A percentile compares a stretch with the other conserved stretches of the same genome.
phyloP scores from a whole-genome alignment of 2,329 filamentous ascomycete genomes.

The Fusarium nodosum region DNA sequence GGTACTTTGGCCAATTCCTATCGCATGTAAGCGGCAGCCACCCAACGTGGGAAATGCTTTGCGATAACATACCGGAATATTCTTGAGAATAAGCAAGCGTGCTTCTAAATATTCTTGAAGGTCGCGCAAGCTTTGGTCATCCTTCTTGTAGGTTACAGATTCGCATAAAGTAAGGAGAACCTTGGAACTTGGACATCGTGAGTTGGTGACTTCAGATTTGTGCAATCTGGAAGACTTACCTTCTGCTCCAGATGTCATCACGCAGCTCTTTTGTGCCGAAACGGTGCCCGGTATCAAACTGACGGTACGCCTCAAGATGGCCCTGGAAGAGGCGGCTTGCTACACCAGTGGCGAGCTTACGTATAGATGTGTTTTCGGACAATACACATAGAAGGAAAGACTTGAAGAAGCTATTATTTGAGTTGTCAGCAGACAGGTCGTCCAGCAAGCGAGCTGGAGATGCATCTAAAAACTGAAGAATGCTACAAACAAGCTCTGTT shows the following conservation, averaged over 20 bases:
- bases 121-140: conserved; percentile 60
- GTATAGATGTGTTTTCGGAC: conserved; percentile 64
- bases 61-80: conserved; percentile 60
- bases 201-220: conserved; percentile 10
- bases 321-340: conserved; percentile 62
- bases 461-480: conserved; percentile 69
- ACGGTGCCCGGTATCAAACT: conserved; percentile 45
- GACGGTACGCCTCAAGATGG: conserved; percentile 49
- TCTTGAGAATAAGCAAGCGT: conserved; percentile 65
- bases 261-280: conserved; percentile 50
- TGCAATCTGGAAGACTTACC: conserved; percentile 55
- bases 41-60: background rate
- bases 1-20: conserved; percentile 69
- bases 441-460: conserved; percentile 58
- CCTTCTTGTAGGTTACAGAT: conserved; percentile 59
- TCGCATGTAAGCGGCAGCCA: conserved; percentile 25
- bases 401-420: conserved; percentile 58
- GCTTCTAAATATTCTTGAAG: conserved; percentile 70
- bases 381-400: conserved; percentile 68
- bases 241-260: conserved; percentile 66
- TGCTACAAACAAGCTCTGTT: conserved; percentile 54
- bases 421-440: conserved; percentile 48
- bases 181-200: conserved; percentile 47
- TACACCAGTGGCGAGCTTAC: conserved; percentile 63
- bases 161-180: conserved; percentile 65